These are phyloP conservation scores for Penicillium samsonianum DNA, from an alignment of 495 filamentous ascomycete genomes.

Conservation along the genomic window DNA sequence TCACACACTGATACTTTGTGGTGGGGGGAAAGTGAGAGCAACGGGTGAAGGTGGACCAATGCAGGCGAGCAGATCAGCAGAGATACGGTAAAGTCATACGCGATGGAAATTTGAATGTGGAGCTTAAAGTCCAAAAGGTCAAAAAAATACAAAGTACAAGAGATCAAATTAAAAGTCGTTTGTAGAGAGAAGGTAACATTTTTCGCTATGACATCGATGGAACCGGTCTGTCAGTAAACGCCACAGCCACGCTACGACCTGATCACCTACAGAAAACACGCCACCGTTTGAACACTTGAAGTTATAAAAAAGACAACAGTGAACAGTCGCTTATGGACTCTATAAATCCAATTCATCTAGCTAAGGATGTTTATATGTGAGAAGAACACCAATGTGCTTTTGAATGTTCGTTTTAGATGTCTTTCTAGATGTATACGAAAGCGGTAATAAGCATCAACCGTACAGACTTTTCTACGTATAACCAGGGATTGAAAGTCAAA, in stretches of 20 bases:
- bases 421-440: too few relatives aligned
- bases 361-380: too few relatives aligned
- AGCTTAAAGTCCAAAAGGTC: background rate
- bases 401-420: too few relatives aligned
- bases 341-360: too few relatives aligned
- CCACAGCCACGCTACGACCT: slow-evolving; percentile 29
- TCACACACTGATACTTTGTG: slow-evolving; percentile 21
- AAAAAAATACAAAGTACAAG: background rate
- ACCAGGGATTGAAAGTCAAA: slow-evolving; percentile 17
- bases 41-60: slow-evolving; percentile 25
- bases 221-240: slow-evolving; percentile 28
- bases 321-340: too few relatives aligned
- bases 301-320: background rate
- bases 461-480: too few relatives aligned
- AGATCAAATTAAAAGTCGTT: background rate
- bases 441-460: too few relatives aligned
- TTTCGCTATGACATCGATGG: slow-evolving; percentile 38
- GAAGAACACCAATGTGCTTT: too few relatives aligned
- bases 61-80: slow-evolving; percentile 13
- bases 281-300: background rate
- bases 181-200: slow-evolving; percentile 9
- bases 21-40: slow-evolving; percentile 28
- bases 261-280: slow-evolving; percentile 5
- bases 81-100: slow-evolving; percentile 16
- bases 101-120: slow-evolving; percentile 4